Base-by-base conservation (phyloP, 116 monocot genomes). In the Trichopus zeylanicus region DNA sequence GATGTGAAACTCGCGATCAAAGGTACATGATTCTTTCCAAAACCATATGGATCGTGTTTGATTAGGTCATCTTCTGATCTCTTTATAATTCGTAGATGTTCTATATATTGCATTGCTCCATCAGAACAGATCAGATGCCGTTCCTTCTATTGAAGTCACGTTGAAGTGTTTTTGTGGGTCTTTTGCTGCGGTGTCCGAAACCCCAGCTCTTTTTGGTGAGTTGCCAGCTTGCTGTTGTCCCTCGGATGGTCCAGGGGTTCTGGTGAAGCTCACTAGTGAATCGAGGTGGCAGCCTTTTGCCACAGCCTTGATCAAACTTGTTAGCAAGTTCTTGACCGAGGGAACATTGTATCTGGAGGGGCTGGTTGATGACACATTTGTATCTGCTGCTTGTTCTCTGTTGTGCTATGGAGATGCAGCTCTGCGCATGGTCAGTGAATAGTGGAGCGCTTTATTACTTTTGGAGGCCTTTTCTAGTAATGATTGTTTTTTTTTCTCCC, bases 261-360 rank as follows among this genome's bases (percentile, higher is more conserved):
- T 84, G 61, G 62, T 97, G 52, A 79, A 97, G 47, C 72, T 97
- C 18, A 70, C 76, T 35, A 81, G 70, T 35, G 66, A 67, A 29
- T 20, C 64, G 18, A 72, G 81, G 34, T 90, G 97, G 83, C 74
- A 69, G 28, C 72, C 63, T 12, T 87, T 97, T 81, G 91, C 87
- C 19, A 53, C 81, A 12, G 84, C 77, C 79, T 62, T 74, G 19
- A 62, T 97, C 61, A 97, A 75, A 65, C 74, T 97, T 62, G 61
- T 97, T 12, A 84, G 67, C 37, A 90, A 81, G 72, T 97, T 79
- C 54, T 64, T 97, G 26, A 84, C 87, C 27, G 97, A 97, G 65
- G 97, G 97, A 57, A 84, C 91, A 24, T 73, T 87, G 6, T 73
- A 97, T 69, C 81, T 97, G 35, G 81, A 84, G 52, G 97, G 97